phyloP scores from a whole-genome alignment of 1,284 basidiomycete genomes.

The Ceratobasidium sp. region DNA sequence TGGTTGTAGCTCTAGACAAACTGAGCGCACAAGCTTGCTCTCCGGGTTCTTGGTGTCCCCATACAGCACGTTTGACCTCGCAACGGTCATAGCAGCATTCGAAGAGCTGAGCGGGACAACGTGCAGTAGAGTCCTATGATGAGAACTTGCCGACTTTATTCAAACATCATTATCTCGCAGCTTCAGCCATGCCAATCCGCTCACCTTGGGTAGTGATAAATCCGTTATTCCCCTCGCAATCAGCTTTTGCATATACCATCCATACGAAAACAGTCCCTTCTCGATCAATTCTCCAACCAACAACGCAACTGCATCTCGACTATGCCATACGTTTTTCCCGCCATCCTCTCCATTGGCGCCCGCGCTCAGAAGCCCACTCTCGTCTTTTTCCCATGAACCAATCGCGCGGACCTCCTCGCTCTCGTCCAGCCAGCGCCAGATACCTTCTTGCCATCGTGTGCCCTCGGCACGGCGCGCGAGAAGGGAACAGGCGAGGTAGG shows the following conservation, averaged over 20 bases:
- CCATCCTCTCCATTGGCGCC: conserved; percentile 73
- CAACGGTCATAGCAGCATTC: conserved; percentile 24
- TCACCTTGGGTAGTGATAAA: conserved; percentile 15
- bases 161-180: neutral
- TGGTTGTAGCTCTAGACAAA: conserved; percentile 74
- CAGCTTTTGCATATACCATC: conserved; percentile 85
- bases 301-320: conserved; percentile 74
- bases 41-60: conserved; percentile 6
- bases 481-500: conserved; percentile 83
- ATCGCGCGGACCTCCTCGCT: conserved; percentile 31
- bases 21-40: conserved; percentile 68
- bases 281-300: conserved; percentile 85
- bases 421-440: conserved; percentile 38
- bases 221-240: conserved; percentile 79
- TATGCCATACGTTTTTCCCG: conserved; percentile 81
- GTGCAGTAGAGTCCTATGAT: conserved; percentile 46
- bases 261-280: conserved; percentile 82
- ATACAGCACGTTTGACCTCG: conserved; percentile 25
- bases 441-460: conserved; percentile 71
- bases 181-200: neutral
- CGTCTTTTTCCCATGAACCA: conserved; percentile 54
- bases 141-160: conserved; percentile 40
- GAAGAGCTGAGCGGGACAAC: conserved; percentile 46
- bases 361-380: conserved; percentile 63
- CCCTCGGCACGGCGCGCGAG: conserved; percentile 77